Evolutionary conservation across 148 eudicot genomes (phyloP).

Genomic region (Simmondsia chinensis): DNA sequence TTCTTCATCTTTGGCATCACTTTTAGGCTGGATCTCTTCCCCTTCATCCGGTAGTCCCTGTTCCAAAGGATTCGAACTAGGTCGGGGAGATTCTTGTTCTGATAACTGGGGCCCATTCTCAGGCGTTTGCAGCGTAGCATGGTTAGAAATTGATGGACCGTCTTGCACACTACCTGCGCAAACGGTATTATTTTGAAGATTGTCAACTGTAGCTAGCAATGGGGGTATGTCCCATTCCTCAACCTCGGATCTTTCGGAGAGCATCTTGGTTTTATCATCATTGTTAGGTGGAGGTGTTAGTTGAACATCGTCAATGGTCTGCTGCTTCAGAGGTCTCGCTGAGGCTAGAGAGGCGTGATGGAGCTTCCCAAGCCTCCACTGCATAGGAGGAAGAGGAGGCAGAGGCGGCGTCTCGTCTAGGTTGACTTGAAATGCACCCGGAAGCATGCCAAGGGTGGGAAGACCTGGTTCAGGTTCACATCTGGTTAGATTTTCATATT

Average conservation of each 20-base stretch:
- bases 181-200: conserved; percentile 7
- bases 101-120: conserved; percentile 10
- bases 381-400: conserved; percentile 98
- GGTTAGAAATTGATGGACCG: conserved; percentile 1
- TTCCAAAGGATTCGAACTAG: conserved; percentile 8
- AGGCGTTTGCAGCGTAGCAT: conserved; percentile 7
- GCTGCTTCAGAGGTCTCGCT: conserved; percentile 16
- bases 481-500: conserved; percentile 10
- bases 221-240: conserved; percentile 11
- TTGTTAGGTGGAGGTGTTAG: conserved; percentile 7
- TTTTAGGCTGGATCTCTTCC: conserved; percentile 13
- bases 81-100: conserved; percentile 8
- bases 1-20: conserved; percentile 11
- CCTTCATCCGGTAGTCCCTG: conserved; percentile 13
- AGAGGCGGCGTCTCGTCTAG: conserved; percentile 66
- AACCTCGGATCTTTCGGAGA: neutral
- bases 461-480: conserved; percentile 8
- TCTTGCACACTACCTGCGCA: conserved; percentile 6
- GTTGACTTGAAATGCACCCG: conserved; percentile 31
- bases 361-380: conserved; percentile 77
- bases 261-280: neutral
- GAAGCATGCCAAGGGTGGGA: conserved; percentile 24
- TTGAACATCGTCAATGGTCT: conserved; percentile 15
- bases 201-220: conserved; percentile 8
- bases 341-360: conserved; percentile 32